Conservation (phyloP, 148 eudicot species). For the Rhododendron mucronatum region DNA sequence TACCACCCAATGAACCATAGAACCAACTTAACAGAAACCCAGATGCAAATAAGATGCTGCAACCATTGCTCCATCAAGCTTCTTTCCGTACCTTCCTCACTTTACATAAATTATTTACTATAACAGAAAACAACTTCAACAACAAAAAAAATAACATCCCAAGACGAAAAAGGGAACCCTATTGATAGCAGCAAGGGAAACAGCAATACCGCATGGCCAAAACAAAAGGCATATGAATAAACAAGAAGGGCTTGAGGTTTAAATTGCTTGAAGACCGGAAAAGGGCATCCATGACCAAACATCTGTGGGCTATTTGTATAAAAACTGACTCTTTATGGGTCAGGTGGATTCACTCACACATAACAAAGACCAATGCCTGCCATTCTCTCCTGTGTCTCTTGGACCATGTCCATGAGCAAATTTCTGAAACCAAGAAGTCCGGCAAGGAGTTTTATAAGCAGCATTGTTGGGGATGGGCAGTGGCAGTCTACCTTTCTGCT, state of each 20-base stretch:
- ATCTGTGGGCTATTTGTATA: neutral
- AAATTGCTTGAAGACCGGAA: neutral
- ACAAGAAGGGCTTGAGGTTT: neutral
- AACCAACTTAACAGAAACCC: neutral
- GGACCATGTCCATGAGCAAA: neutral
- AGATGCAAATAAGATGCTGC: neutral
- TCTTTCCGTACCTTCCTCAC: neutral
- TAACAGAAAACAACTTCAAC: neutral
- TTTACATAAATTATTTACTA: neutral
- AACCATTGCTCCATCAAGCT: neutral
- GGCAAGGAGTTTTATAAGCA: neutral
- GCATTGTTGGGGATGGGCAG: neutral
- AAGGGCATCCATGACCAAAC: neutral
- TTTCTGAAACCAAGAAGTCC: neutral
- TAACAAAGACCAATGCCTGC: neutral
- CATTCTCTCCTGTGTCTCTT: neutral
- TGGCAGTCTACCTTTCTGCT: neutral
- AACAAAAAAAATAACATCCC: neutral
- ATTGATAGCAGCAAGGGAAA: neutral
- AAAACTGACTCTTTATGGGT: neutral
- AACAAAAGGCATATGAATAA: neutral
- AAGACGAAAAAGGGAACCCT: neutral
- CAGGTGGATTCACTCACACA: neutral
- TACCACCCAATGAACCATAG: neutral
- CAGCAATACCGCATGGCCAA: neutral